Percentiles rank a stretch among this genome's conserved stretches.
Conservation (phyloP, 73 alveolate species). For the Tetrahymena malaccensis region DNA sequence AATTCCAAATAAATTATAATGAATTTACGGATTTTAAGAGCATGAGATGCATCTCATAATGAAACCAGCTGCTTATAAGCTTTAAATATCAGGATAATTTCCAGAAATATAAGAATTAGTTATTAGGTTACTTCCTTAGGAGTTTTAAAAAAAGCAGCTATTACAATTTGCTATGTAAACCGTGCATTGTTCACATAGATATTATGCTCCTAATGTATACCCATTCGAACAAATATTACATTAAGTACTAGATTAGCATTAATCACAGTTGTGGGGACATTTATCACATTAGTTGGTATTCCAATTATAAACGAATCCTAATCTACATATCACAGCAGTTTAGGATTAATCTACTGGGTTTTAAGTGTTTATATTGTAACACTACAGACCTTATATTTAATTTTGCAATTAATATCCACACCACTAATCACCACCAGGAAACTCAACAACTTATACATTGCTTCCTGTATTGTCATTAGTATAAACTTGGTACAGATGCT, state of each 20-base stretch:
- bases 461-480: background rate
- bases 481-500: background rate
- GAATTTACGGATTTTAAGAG: background rate
- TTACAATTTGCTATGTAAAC: background rate
- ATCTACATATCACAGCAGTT: background rate
- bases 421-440: background rate
- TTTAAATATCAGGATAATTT: background rate
- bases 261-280: background rate
- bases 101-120: background rate
- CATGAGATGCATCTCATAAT: background rate
- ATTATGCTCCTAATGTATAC: background rate
- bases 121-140: background rate
- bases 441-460: background rate
- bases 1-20: too few species aligned
- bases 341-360: background rate
- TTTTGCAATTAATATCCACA: background rate
- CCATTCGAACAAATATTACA: background rate
- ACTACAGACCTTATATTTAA: too few species aligned
- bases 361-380: background rate
- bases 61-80: background rate
- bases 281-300: background rate
- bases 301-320: background rate
- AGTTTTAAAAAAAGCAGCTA: background rate
- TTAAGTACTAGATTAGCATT: background rate
- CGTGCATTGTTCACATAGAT: background rate